Conservation (phyloP, 2,329 filamentous ascomycete species). For the Coniochaeta pulveracea region DNA sequence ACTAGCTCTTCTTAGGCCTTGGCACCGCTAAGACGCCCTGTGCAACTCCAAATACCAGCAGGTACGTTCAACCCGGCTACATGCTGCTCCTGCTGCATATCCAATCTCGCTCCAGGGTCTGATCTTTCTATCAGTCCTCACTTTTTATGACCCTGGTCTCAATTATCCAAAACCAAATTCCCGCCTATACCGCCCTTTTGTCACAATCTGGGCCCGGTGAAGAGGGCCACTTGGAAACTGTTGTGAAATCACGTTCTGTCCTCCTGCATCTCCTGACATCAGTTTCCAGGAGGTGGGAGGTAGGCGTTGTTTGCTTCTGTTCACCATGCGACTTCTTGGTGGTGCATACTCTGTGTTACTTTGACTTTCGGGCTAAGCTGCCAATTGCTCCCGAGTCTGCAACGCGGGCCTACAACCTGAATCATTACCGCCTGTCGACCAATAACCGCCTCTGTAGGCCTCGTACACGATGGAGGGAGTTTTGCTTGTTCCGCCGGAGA, state of each 20-base stretch:
- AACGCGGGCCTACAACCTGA: background rate
- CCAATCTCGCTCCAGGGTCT: slow-evolving; percentile 4
- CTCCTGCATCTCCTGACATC: background rate
- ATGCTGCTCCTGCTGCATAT: slow-evolving; percentile 1
- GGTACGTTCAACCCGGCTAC: background rate
- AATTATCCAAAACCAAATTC: background rate
- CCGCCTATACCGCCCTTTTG: background rate
- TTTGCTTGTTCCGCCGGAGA: slow-evolving; percentile 37
- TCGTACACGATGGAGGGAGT: slow-evolving; percentile 38
- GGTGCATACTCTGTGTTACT: slow-evolving; percentile 11
- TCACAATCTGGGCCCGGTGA: too few relatives aligned
- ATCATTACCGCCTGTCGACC: slow-evolving; percentile 2
- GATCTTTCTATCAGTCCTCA: slow-evolving; percentile 2
- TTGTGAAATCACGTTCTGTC: too few relatives aligned
- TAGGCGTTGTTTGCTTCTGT: slow-evolving; percentile 2
- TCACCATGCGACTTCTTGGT: slow-evolving; percentile 15
- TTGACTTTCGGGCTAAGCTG: background rate
- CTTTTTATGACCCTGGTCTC: background rate
- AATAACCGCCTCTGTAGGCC: slow-evolving; percentile 5
- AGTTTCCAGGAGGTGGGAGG: background rate
- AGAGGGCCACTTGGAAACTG: too few relatives aligned
- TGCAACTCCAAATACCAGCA: background rate
- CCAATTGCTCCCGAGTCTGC: background rate
- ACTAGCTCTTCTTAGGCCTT: background rate
- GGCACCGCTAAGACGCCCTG: background rate